Conservation (phyloP, 371 early-diverging fungal species). For the Rhizopus delemar region DNA sequence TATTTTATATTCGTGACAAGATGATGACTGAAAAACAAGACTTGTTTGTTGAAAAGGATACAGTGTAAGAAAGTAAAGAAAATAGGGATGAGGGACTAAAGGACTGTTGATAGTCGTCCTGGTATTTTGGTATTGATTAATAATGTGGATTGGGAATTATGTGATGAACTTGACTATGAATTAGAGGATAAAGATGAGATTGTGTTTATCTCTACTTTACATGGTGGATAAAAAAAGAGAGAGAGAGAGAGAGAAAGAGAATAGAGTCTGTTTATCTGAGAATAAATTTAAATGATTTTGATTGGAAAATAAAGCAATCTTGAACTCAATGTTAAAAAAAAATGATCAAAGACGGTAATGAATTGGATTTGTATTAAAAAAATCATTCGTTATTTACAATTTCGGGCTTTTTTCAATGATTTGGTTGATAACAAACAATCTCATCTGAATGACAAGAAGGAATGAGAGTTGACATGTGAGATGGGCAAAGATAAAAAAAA, state of each 20-base stretch:
- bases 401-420: no score
- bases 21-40: constrained; percentile 80
- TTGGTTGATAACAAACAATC: no score
- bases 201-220: constrained; percentile 94
- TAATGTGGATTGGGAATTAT: constrained; percentile 95
- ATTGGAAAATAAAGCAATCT: no score
- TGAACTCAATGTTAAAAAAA: no score
- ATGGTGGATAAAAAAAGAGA: constrained; percentile 74
- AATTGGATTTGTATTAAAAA: no score
- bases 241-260: not conserved
- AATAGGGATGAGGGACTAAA: not conserved
- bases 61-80: constrained; percentile 65
- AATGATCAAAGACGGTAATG: no score
- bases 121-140: constrained; percentile 96
- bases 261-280: no score
- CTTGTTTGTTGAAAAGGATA: constrained; percentile 81
- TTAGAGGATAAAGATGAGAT: constrained; percentile 78
- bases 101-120: constrained; percentile 67
- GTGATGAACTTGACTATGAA: constrained; percentile 84
- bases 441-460: no score
- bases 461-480: no score
- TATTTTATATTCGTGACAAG: constrained; percentile 70
- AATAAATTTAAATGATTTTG: no score
- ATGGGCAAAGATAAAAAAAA: no score
- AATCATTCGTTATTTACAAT: no score